A percentile compares a stretch with the other conserved stretches of the same genome.
Evolutionary conservation across 2,329 filamentous ascomycete species (phyloP).

Genomic region (Penicillium sp.): DNA sequence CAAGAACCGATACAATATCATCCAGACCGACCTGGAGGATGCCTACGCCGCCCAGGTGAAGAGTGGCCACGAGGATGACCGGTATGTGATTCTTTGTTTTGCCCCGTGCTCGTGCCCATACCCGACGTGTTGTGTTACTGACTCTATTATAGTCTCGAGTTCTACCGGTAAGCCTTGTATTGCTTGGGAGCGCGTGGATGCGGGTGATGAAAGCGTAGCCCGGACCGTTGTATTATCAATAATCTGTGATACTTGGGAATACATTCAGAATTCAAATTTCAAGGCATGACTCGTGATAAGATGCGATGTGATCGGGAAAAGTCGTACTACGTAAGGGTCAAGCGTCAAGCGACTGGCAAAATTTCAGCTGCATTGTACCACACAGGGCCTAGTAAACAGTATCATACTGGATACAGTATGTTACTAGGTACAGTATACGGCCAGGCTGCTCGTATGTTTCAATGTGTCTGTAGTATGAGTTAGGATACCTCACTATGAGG

Average conservation of each 20-base stretch:
- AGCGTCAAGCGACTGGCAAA: neutral
- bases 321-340: neutral
- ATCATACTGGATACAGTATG: neutral
- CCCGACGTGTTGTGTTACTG: slow-evolving; percentile 47
- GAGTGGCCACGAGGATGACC: slow-evolving; percentile 71
- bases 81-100: slow-evolving; percentile 47
- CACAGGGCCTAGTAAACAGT: neutral
- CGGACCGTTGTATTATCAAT: slow-evolving; percentile 41
- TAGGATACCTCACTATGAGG: neutral
- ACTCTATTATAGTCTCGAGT: slow-evolving; percentile 77
- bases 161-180: slow-evolving; percentile 68
- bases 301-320: neutral
- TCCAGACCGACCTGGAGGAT: slow-evolving; percentile 94
- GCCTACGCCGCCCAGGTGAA: slow-evolving; percentile 98
- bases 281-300: slow-evolving; percentile 5
- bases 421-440: neutral
- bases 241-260: slow-evolving; percentile 28
- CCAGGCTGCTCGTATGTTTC: neutral
- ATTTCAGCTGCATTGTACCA: neutral
- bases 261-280: slow-evolving; percentile 18
- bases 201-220: slow-evolving; percentile 33
- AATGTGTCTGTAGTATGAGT: neutral
- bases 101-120: neutral
- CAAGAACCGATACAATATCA: slow-evolving; percentile 99
- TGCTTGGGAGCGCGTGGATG: slow-evolving; percentile 14